Evolutionary conservation across 2,329 filamentous ascomycete genomes (phyloP).

Genomic region (Plenodomus lindquistii): DNA sequence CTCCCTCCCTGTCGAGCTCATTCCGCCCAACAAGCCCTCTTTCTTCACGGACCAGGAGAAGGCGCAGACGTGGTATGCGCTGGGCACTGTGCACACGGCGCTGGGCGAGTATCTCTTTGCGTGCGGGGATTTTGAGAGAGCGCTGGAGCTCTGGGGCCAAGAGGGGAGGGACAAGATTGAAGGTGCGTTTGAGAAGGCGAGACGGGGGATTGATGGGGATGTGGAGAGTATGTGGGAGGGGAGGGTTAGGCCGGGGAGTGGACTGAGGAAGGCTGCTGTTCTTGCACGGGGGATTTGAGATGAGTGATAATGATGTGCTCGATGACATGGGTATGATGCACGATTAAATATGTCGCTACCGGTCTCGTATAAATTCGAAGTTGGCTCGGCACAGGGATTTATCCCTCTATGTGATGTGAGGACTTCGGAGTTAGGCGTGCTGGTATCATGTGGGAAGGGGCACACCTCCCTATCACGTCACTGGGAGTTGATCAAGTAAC

Average conservation of each 20-base stretch:
- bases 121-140: slow-evolving; percentile 39
- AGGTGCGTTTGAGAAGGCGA: slow-evolving; percentile 30
- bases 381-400: too few species aligned
- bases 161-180: slow-evolving; percentile 20
- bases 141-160: slow-evolving; percentile 21
- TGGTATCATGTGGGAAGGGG: too few species aligned
- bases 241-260: slow-evolving; percentile 26
- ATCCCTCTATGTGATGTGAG: too few species aligned
- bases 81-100: slow-evolving; percentile 31
- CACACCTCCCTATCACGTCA: too few species aligned
- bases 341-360: too few species aligned
- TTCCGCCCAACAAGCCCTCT: slow-evolving; percentile 33
- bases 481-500: too few species aligned
- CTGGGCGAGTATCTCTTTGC: slow-evolving; percentile 40
- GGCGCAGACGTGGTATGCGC: slow-evolving; percentile 34
- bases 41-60: slow-evolving; percentile 36
- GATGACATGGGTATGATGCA: too few species aligned
- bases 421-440: too few species aligned
- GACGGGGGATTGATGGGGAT: slow-evolving; percentile 33
- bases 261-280: slow-evolving; percentile 25
- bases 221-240: slow-evolving; percentile 30
- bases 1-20: slow-evolving; percentile 33
- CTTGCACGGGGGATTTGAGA: slow-evolving; percentile 12
- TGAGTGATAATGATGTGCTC: too few species aligned
- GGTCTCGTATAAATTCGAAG: too few species aligned